Evolutionary conservation across 2,329 filamentous ascomycete species (phyloP).

Genomic region (Lachnellula hyalina): DNA sequence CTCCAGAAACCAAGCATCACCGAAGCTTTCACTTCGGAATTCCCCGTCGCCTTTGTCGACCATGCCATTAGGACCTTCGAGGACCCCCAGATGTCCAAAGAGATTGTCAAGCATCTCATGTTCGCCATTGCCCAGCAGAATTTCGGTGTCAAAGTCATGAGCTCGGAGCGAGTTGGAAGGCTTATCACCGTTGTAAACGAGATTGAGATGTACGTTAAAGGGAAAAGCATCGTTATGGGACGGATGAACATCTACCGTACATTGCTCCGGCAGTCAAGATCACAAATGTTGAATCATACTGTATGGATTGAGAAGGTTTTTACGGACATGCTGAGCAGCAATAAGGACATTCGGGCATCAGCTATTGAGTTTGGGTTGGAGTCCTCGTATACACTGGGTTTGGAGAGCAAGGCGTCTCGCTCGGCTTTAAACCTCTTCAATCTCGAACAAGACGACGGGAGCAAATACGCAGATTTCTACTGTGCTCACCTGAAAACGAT

Average conservation of each 20-base stretch:
- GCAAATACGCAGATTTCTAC: slow-evolving; percentile 64
- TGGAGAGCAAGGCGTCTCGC: slow-evolving; percentile 61
- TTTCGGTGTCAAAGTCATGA: slow-evolving; percentile 72
- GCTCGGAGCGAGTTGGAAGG: slow-evolving; percentile 60
- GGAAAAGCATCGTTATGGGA: slow-evolving; percentile 74
- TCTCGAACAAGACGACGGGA: slow-evolving; percentile 30
- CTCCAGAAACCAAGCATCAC: slow-evolving; percentile 69
- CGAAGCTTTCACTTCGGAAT: slow-evolving; percentile 68
- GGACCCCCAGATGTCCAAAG: slow-evolving; percentile 65
- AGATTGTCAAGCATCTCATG: slow-evolving; percentile 72
- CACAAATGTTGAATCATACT: slow-evolving; percentile 63
- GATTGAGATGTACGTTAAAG: slow-evolving; percentile 67
- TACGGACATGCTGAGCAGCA: slow-evolving; percentile 70
- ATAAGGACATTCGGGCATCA: slow-evolving; percentile 69
- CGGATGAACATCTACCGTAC: slow-evolving; percentile 75
- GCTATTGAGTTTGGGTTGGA: slow-evolving; percentile 72
- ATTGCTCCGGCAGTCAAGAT: slow-evolving; percentile 65
- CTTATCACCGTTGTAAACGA: slow-evolving; percentile 66
- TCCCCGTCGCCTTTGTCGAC: slow-evolving; percentile 74
- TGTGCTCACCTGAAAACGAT: slow-evolving; percentile 62
- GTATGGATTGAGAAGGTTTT: slow-evolving; percentile 83
- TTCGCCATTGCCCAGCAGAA: slow-evolving; percentile 75
- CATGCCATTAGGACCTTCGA: slow-evolving; percentile 71
- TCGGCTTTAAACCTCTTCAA: slow-evolving; percentile 61
- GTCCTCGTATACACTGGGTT: slow-evolving; percentile 63